Base-by-base conservation (phyloP, 768 basidiomycete species). In the Lactifluus pinguis region DNA sequence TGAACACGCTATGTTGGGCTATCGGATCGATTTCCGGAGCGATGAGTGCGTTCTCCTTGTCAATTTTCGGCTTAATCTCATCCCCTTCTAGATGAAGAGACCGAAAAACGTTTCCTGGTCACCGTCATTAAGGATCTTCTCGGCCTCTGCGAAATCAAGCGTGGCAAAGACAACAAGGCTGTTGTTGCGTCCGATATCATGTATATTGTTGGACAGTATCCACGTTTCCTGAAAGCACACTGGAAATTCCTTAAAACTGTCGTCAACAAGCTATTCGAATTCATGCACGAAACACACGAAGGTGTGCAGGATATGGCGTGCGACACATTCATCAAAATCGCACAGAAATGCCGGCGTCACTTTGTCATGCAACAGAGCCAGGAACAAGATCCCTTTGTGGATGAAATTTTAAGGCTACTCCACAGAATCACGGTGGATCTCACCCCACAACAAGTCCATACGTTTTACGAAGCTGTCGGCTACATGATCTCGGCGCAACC, bases 241-340 rank as follows among this genome's bases (percentile, higher is more conserved):
- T 99, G 97, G 97, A 99, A 98, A 76, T 99, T 99, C 83, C 77
- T 99, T 71, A 99, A 99, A 80, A 98, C 97, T 2, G 97, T 99
- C 57, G 95, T 99, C 64, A 99, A 98, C 77, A 99, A 99, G 74
- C 79, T 98, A 7, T 99, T 98, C 74, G 97, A 99, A 72, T 99
- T 99, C 73, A 98, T 98, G 94, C 97, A 99, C 73, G 95, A 99
- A 76, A 97, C 93, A 0, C 95, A 99, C 69, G 97, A 99, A 78
- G 94, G 95, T 77, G 97, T 99, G 11, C 97, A 99, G 73, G 97
- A 99, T 76, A 99, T 99, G 97, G 97, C 97, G 49, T 99, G 97
- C 75, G 97, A 99, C 72, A 99, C 97, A 0, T 99, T 99, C 75
- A 98, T 99, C 79, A 99, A 98, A 76, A 99, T 99, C 68, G 93